Percentiles rank a stretch among this genome's conserved stretches.
Conservation (phyloP, 306 rosid genomes). For the Potentilla sterilis region DNA sequence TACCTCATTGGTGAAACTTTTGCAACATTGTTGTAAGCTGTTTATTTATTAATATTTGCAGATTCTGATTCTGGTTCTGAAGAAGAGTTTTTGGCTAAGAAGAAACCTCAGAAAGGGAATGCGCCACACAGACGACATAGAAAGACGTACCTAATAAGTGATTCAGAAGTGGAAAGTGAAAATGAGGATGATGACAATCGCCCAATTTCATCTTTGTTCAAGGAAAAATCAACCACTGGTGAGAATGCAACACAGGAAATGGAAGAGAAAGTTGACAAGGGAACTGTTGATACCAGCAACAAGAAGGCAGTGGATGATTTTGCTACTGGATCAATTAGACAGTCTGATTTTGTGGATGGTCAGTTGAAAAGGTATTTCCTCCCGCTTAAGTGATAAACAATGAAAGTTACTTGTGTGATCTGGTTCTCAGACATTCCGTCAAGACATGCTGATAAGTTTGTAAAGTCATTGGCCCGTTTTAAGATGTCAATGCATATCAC, state of each 20-base stretch:
- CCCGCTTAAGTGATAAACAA: neutral
- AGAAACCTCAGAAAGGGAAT: slow-evolving; percentile 32
- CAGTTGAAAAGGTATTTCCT: slow-evolving; percentile 36
- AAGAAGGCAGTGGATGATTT: slow-evolving; percentile 36
- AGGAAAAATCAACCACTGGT: slow-evolving; percentile 28
- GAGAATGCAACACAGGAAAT: slow-evolving; percentile 32
- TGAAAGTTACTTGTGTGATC: neutral
- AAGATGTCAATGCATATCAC: neutral
- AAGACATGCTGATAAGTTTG: neutral
- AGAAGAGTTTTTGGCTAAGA: slow-evolving; percentile 41
- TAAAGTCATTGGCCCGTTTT: neutral
- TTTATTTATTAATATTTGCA: slow-evolving; percentile 15
- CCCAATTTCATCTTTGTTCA: slow-evolving; percentile 51
- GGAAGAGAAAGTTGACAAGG: slow-evolving; percentile 31
- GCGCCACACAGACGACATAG: slow-evolving; percentile 40
- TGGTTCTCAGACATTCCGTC: neutral
- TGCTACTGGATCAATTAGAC: slow-evolving; percentile 23
- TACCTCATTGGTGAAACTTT: neutral
- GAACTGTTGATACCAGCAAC: slow-evolving; percentile 33
- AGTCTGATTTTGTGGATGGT: slow-evolving; percentile 32
- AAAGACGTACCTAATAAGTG: slow-evolving; percentile 53
- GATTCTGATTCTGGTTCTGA: slow-evolving; percentile 24
- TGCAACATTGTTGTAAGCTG: neutral
- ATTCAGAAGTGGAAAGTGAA: slow-evolving; percentile 37
- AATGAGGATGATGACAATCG: slow-evolving; percentile 43